A percentile compares a stretch with the other conserved stretches of the same genome.
Evolutionary conservation across 495 filamentous ascomycete species (phyloP).

Genomic region (Neurospora sp.): DNA sequence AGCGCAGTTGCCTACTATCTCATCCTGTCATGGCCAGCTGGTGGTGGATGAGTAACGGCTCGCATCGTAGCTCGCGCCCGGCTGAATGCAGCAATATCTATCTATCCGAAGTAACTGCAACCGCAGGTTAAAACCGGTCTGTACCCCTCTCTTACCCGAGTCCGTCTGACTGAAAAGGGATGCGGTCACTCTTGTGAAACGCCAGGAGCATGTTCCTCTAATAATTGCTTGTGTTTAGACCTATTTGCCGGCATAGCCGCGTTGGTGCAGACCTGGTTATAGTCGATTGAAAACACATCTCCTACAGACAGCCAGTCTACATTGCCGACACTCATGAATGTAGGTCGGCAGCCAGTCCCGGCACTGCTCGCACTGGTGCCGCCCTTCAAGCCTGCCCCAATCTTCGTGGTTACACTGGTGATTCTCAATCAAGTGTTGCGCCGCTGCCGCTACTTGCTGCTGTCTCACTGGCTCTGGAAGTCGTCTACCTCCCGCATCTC

Average conservation of each 20-base stretch:
- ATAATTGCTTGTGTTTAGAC: too few species aligned
- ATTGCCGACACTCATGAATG: too few species aligned
- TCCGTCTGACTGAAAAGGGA: too few species aligned
- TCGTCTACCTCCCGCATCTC: constrained; percentile 3
- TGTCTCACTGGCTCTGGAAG: not conserved
- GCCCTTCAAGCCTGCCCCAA: too few species aligned
- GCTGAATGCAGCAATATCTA: not conserved
- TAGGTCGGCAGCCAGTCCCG: too few species aligned
- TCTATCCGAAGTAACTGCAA: not conserved
- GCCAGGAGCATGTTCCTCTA: too few species aligned
- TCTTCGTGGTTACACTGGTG: not conserved
- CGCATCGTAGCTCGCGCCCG: not conserved
- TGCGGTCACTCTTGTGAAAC: too few species aligned
- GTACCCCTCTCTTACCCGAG: not conserved
- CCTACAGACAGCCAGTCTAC: too few species aligned
- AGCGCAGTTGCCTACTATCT: not conserved
- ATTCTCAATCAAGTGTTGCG: constrained; percentile 4
- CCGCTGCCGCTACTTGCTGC: not conserved
- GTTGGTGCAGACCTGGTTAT: too few species aligned
- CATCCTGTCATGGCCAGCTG: not conserved
- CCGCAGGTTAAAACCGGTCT: not conserved
- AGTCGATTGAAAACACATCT: too few species aligned
- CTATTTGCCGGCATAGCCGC: too few species aligned
- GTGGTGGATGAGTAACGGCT: not conserved
- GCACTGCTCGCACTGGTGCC: too few species aligned